Base-by-base conservation (phyloP, 2,329 filamentous ascomycete species). In the Lanzia echinophila region DNA sequence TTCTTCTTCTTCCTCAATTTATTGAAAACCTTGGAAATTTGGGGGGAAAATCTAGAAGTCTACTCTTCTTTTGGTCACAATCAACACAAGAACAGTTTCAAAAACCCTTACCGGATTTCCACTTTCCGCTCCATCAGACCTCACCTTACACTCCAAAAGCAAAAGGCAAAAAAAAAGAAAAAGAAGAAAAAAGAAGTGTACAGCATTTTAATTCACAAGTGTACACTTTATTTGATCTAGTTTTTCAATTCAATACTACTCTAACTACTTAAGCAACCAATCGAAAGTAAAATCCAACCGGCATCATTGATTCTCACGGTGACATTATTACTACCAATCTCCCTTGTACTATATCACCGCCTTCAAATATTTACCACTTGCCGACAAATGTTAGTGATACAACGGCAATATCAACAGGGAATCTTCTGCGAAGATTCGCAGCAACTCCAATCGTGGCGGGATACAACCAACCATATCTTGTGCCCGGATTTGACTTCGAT, bases 381-480 rank as follows among this genome's bases (percentile, higher is more conserved):
- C n/a, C 20, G 41, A 55, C 59, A 57, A 62, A 65, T 64, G 62
- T 61, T 55, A 57, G 51, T 54, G 36, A 51, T 38, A 51, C 46
- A 45, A 38, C 54, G 49, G 47, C 43, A 53, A 39, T 50, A 48
- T 47, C 39, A 56, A 22, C 52, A 52, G 50, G 55, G 48, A 51
- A 53, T 54, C 45, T 53, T 53, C 62, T 63, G 62, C 61, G 63
- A 62, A 50, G 46, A 47, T 49, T 65, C 65, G 60, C 65, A 66
- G 61, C 60, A 50, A 60, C 60, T 60, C 58, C 63, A 57, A 63
- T 67, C 63, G 65, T 64, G 62, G 56, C 58, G 49, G 63, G 57
- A 60, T 58, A 65, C 58, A 60, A 56, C 56, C 62, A 64, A 59
- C 59, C 50, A 36, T 65, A 62, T 56, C 61, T 65, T 49, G 60